Evolutionary conservation across 2,329 filamentous ascomycete genomes (phyloP), one percentile per base, ranked within the genome.

Genomic region (Cercospora zeae-maydis): DNA sequence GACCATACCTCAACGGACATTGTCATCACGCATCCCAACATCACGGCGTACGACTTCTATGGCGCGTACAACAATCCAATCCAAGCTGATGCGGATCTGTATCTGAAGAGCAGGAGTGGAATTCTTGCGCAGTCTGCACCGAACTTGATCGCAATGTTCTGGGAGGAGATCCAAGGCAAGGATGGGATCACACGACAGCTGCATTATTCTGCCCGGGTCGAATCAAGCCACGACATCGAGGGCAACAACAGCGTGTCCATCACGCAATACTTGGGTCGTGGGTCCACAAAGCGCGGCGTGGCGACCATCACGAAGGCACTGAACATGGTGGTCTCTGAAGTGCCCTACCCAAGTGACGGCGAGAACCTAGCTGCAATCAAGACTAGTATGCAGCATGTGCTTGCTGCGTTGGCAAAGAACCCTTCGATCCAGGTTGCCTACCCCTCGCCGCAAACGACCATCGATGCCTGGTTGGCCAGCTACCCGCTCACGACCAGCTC

Each of bases 191-290:
- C 83, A 8, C 82, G 87, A 52, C 84, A 88, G 69, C 77, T 89
- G 16, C 87, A 89, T 72, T 89, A 84, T 80, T 89, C 86, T 9
- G 82, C 86, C 47, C 82, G 87, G 66, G 85, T 88, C 27, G 86
- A 88, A 66, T 83, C 81, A 30, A 81, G 82, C 39, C 78, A 81
- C 51, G 81, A 78, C 58, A 71, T 74, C 37, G 74, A 73, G 37
- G 75, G 76, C 66, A 76, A 74, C 55, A 66, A 69, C 27, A 72
- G 74, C 21, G 75, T 81, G 67, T 77, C 76, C 36, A 77, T 80
- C 64, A 77, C 75, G 52, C 78, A 81, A 66, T 88, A 90, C 75
- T 85, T 90, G 30, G 86, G 86, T 34, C 84, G 86, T 59, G 86
- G 87, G 42, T 78, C 83, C 21, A 83, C 81, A n/a, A 87, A 86